A percentile compares a stretch with the other conserved stretches of the same genome.
phyloP scores from a whole-genome alignment of 495 filamentous ascomycete genomes.

The Collariella sp. region DNA sequence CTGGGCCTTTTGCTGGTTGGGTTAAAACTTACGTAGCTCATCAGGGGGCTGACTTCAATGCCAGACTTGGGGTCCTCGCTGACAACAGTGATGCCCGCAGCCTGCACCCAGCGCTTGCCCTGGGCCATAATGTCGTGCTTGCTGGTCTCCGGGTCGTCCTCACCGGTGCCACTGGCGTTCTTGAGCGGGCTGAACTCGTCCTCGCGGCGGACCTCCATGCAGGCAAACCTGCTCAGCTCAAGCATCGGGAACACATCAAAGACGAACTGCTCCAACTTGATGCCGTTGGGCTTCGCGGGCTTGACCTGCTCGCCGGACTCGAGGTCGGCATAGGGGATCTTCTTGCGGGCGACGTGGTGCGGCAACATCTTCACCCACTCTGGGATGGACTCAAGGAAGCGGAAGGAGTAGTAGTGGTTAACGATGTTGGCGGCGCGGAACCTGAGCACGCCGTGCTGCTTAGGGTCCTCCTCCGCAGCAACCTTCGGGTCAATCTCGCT shows the following conservation, averaged over 20 bases:
- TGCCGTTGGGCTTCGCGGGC: constrained; percentile 88
- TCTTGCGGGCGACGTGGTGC: constrained; percentile 95
- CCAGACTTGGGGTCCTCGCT: constrained; percentile 62
- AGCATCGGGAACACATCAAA: constrained; percentile 97
- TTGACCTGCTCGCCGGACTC: constrained; percentile 72
- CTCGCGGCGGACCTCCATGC: constrained; percentile 89
- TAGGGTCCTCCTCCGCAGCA: constrained; percentile 79
- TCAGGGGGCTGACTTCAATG: constrained; percentile 84
- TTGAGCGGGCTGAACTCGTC: constrained; percentile 98
- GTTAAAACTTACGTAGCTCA: constrained; percentile 80
- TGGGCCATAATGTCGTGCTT: constrained; percentile 81
- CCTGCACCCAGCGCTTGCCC: constrained; percentile 74
- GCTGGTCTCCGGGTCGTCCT: constrained; percentile 93
- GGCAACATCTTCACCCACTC: constrained; percentile 77
- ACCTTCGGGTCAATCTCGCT: constrained; percentile 87
- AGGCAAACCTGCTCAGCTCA: constrained; percentile 80
- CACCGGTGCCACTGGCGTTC: constrained; percentile 82
- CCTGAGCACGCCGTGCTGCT: constrained; percentile 74
- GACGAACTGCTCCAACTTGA: constrained; percentile 98
- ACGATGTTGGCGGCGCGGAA: constrained; percentile 99
- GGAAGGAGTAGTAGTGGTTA: constrained; percentile 98
- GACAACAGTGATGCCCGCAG: constrained; percentile 65
- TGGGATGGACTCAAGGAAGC: constrained; percentile 85
- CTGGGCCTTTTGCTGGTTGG: neutral
- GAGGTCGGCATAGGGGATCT: constrained; percentile 81